Evolutionary conservation across 2,329 filamentous ascomycete species (phyloP), one percentile per base, ranked within the genome.

Genomic region (Hysterium pulicare): DNA sequence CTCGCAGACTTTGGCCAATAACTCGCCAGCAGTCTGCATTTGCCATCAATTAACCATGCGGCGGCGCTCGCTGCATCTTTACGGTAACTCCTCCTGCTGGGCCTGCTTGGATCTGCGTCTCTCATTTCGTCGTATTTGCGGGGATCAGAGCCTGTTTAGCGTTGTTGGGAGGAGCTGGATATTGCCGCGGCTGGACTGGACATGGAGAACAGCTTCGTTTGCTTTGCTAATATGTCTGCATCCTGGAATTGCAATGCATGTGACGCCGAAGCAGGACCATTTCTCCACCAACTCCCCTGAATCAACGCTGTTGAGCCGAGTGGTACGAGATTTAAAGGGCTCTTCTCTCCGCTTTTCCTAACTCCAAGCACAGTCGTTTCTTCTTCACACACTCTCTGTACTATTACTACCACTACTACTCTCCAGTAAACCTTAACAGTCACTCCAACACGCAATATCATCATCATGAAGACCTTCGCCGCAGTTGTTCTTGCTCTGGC

Each of bases 401-500:
- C 41, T 42, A 43, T 41, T 46, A 40, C 46, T 35, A 48, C 32
- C 20, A n/a, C 21, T 24, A 33, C 24, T 21, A 17, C 28, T 30
- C 45, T n/a, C n/a, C n/a, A n/a, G n/a, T n/a, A n/a, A n/a, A n/a
- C n/a, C n/a, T 20, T 34, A 38, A 33, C 44, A 41, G 38, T 33
- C 44, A 26, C 44, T 35, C 13, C 30, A 40, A 44, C 24, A 45
- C 42, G 20, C 22, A 41, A 38, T n/a, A 9, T 50, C 34, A 34
- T 5, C 45, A 32, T 51, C 62, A 67, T 49, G 30, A 68, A 67
- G 65, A 67, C 63, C 51, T 49, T 54, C 49, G 50, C 59, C 42
- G 60, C 62, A 36, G 48, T 69, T 55, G 53, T 68, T 43, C 49
- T 74, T 44, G 63, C 70, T 51, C 56, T 70, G 54, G 69, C 71